phyloP scores from a whole-genome alignment of 2,329 filamentous ascomycete species.

The Paraphaeosphaeria minitans region DNA sequence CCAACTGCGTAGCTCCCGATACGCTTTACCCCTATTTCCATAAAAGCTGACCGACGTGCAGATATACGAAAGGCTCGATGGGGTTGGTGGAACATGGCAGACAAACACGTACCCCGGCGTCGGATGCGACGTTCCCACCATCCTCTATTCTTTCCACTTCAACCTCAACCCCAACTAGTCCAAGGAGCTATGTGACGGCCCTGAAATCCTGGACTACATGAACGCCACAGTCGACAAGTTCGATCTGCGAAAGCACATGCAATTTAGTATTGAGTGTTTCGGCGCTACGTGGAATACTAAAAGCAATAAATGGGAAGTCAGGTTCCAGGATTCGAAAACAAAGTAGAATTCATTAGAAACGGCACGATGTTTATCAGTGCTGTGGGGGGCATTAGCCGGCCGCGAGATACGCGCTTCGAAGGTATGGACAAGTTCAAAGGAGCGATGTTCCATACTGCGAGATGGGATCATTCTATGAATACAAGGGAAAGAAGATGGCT shows the following conservation, averaged over 20 bases:
- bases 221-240: conserved; percentile 55
- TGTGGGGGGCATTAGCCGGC: conserved; percentile 47
- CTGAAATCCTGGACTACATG: conserved; percentile 55
- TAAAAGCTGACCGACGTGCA: too few relatives aligned
- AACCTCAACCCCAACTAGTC: conserved; percentile 53
- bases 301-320: conserved; percentile 54
- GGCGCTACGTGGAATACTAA: conserved; percentile 54
- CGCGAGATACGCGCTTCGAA: conserved; percentile 34
- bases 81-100: conserved; percentile 49
- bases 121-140: conserved; percentile 45
- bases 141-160: conserved; percentile 51
- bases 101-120: conserved; percentile 42
- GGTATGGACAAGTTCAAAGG: conserved; percentile 52
- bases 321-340: conserved; percentile 44
- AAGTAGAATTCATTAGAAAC: conserved; percentile 45
- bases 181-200: conserved; percentile 49
- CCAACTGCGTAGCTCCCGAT: too few relatives aligned
- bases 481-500: conserved; percentile 45
- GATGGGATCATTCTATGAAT: conserved; percentile 52
- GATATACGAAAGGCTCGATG: conserved; percentile 41
- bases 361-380: conserved; percentile 50
- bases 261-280: conserved; percentile 53
- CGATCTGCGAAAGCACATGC: conserved; percentile 56
- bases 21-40: too few relatives aligned
- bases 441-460: conserved; percentile 47